Percentiles rank a stretch among this genome's conserved stretches.
Evolutionary conservation across 345 rosid genomes (phyloP).

Genomic region (Arabis alpina): DNA sequence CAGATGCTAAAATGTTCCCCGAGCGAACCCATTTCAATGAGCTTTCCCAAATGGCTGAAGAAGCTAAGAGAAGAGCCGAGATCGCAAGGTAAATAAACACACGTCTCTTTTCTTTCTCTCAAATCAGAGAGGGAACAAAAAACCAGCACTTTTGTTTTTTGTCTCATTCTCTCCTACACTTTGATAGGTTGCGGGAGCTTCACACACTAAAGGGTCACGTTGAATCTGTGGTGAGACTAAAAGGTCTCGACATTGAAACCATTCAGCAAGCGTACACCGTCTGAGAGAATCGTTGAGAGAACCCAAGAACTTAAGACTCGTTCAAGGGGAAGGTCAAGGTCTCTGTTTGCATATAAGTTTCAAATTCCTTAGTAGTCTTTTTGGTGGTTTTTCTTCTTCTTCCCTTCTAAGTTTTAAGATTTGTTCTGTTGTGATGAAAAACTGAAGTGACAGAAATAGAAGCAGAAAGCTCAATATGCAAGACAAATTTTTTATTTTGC

Average conservation of each 20-base stretch:
- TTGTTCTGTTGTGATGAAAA: conserved; percentile 10
- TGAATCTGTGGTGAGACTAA: conserved; percentile 91
- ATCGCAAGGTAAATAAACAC: conserved; percentile 70
- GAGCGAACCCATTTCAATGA: conserved; percentile 82
- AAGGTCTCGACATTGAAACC: conserved; percentile 95
- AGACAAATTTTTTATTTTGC: conserved; percentile 23
- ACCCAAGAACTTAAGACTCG: not conserved
- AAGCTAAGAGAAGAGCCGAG: conserved; percentile 98
- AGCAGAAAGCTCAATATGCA: conserved; percentile 17
- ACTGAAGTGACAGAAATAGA: conserved; percentile 11
- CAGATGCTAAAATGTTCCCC: conserved; percentile 92
- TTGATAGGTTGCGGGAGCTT: conserved; percentile 85
- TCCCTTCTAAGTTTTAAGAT: not conserved
- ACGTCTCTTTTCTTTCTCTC: not conserved
- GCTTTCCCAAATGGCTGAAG: conserved; percentile 96
- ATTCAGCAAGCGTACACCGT: conserved; percentile 97
- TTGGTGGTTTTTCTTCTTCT: not conserved
- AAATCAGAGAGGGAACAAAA: conserved; percentile 7
- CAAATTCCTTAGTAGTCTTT: conserved; percentile 21
- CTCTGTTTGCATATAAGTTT: conserved; percentile 40
- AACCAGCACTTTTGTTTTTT: conserved; percentile 6
- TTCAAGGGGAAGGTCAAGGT: conserved; percentile 14
- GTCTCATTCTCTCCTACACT: conserved; percentile 15
- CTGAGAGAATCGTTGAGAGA: conserved; percentile 38
- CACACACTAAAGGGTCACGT: conserved; percentile 96